phyloP scores from a whole-genome alignment of 129 eudicot species.

The Pittosporum tobira region DNA sequence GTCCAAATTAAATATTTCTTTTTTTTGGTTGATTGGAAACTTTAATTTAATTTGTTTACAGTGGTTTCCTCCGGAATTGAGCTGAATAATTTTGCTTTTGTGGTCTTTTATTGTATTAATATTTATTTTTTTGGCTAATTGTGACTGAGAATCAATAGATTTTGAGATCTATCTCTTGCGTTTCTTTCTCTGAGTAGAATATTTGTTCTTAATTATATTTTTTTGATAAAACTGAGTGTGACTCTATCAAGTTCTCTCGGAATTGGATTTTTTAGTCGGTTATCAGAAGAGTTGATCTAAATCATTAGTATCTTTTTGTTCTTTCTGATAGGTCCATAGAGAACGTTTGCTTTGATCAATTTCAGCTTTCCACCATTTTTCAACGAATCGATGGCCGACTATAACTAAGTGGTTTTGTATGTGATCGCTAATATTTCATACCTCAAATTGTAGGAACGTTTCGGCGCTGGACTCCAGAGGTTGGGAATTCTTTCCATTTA shows the following conservation, averaged over 20 bases:
- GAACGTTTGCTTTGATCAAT: not conserved
- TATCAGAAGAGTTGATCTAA: not conserved
- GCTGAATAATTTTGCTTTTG: not conserved
- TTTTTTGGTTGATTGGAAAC: not conserved
- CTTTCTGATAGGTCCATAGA: not conserved
- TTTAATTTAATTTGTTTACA: not conserved
- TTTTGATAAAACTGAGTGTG: not conserved
- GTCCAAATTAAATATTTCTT: not conserved
- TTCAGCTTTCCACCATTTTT: not conserved
- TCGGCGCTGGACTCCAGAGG: not conserved
- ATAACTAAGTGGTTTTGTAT: not conserved
- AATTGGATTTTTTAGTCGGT: not conserved
- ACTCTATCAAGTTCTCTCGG: not conserved
- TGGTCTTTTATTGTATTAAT: not conserved
- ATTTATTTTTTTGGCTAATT: not conserved
- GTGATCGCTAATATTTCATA: not conserved
- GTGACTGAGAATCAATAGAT: not conserved
- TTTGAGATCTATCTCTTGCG: not conserved
- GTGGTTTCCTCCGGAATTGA: not conserved
- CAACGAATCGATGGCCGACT: not conserved
- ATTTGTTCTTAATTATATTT: not conserved
- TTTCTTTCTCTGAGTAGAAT: not conserved
- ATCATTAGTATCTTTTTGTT: not conserved
- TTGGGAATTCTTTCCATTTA: not conserved
- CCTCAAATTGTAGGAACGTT: not conserved